phyloP scores from a whole-genome alignment of 1,284 basidiomycete genomes.

The Pisolithus thermaeus region DNA sequence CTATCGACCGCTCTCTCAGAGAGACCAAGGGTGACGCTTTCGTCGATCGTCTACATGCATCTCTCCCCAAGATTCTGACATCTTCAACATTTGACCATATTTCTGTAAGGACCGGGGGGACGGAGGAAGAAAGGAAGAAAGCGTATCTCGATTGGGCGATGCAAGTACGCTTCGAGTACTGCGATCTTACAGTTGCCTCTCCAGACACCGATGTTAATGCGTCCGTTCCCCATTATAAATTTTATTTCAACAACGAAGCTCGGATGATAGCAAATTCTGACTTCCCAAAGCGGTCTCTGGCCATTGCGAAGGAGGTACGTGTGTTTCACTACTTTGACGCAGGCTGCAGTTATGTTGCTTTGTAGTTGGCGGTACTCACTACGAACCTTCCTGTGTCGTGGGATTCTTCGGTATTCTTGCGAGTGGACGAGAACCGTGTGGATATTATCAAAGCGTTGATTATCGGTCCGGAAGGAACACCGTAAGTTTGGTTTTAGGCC shows the following conservation, averaged over 20 bases:
- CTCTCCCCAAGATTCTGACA: slow-evolving; percentile 65
- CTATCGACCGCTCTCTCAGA: slow-evolving; percentile 77
- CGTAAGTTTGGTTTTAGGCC: slow-evolving; percentile 48
- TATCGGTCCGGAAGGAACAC: slow-evolving; percentile 86
- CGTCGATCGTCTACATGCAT: slow-evolving; percentile 67
- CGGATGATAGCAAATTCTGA: slow-evolving; percentile 72
- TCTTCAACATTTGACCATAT: slow-evolving; percentile 35
- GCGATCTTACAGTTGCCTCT: slow-evolving; percentile 61
- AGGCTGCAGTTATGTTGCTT: slow-evolving; percentile 1
- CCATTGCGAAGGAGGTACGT: slow-evolving; percentile 86
- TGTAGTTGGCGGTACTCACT: slow-evolving; percentile 80
- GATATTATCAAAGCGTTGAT: slow-evolving; percentile 89
- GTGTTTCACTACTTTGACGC: slow-evolving; percentile 6
- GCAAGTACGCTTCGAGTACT: slow-evolving; percentile 79
- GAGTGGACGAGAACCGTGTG: slow-evolving; percentile 81
- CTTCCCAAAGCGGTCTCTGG: slow-evolving; percentile 81
- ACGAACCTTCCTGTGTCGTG: slow-evolving; percentile 86
- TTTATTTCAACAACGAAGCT: slow-evolving; percentile 73
- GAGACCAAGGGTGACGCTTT: slow-evolving; percentile 85
- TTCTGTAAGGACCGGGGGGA: slow-evolving; percentile 45
- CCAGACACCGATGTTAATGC: slow-evolving; percentile 25
- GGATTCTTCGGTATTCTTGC: slow-evolving; percentile 85
- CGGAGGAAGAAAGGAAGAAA: slow-evolving; percentile 62
- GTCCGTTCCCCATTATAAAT: slow-evolving; percentile 66
- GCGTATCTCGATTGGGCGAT: slow-evolving; percentile 81